A percentile compares a stretch with the other conserved stretches of the same genome.
phyloP scores from a whole-genome alignment of 768 basidiomycete species.

The Suillus discolor region DNA sequence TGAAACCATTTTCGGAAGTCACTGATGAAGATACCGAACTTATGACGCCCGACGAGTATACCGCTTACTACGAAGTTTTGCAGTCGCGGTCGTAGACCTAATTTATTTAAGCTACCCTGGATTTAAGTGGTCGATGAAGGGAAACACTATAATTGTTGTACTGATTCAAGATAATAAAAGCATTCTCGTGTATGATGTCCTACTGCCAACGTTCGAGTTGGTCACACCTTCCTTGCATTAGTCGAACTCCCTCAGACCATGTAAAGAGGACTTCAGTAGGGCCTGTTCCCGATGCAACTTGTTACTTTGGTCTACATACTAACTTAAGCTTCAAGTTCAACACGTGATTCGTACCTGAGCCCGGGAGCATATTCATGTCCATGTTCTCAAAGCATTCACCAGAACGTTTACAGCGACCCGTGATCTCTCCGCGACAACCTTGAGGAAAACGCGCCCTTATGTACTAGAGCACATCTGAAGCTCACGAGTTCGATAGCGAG shows the following conservation, averaged over 20 bases:
- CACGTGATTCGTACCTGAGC: too few species aligned
- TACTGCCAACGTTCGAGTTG: background rate
- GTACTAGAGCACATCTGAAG: background rate
- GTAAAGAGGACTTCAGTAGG: too few species aligned
- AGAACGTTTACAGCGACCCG: background rate
- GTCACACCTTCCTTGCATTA: too few species aligned
- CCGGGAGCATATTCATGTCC: too few species aligned
- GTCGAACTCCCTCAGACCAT: too few species aligned
- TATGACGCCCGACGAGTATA: slow-evolving; percentile 95
- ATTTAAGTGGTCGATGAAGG: background rate
- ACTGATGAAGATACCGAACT: slow-evolving; percentile 91
- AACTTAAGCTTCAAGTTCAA: too few species aligned
- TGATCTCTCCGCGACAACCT: background rate
- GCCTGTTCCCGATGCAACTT: too few species aligned
- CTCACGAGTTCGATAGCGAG: background rate
- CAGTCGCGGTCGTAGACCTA: slow-evolving; percentile 42
- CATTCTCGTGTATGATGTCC: background rate
- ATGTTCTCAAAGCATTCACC: too few species aligned
- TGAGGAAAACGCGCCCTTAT: background rate
- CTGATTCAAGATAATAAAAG: background rate
- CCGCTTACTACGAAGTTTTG: slow-evolving; percentile 73
- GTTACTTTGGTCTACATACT: too few species aligned
- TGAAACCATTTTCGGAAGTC: slow-evolving; percentile 75
- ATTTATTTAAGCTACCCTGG: background rate
- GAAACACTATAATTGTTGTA: slow-evolving; percentile 1